Conservation (phyloP, 2,329 filamentous ascomycete genomes). For the Cryphonectria japonica region DNA sequence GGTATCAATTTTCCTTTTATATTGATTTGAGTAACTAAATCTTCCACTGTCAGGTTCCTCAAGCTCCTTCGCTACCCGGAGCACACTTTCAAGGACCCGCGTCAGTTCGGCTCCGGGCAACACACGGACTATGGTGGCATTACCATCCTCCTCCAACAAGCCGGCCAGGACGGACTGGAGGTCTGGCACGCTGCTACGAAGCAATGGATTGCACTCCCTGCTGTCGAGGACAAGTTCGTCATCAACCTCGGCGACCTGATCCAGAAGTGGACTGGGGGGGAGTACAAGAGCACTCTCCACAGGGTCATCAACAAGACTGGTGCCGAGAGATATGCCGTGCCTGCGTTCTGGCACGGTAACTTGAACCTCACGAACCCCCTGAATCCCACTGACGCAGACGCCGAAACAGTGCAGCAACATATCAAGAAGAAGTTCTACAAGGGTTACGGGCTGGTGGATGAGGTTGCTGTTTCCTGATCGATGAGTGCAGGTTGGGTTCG, state of each 20-base stretch:
- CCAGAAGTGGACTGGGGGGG: conserved; percentile 27
- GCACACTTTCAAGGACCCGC: not conserved
- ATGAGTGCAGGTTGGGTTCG: not conserved
- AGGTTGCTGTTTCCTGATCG: not conserved
- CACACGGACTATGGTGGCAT: conserved; percentile 37
- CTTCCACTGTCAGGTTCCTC: not conserved
- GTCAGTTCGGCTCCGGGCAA: conserved; percentile 31
- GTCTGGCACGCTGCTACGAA: conserved; percentile 30
- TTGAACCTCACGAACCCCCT: conserved; percentile 34
- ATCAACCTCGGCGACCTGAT: conserved; percentile 35
- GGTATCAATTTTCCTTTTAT: not conserved
- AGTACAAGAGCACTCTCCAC: conserved; percentile 32
- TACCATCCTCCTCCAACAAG: conserved; percentile 35
- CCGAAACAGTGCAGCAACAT: conserved; percentile 33
- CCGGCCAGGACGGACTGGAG: conserved; percentile 34
- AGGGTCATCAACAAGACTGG: conserved; percentile 28
- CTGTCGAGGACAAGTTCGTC: conserved; percentile 32
- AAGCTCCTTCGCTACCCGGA: conserved; percentile 9
- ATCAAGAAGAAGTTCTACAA: conserved; percentile 32
- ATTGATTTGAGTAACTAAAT: not conserved
- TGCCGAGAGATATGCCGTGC: conserved; percentile 6
- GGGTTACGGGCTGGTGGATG: not conserved
- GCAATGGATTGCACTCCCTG: conserved; percentile 32
- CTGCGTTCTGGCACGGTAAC: conserved; percentile 36
- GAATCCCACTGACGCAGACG: conserved; percentile 27